Percentiles rank a stretch among this genome's conserved stretches.
Conservation (phyloP, 495 filamentous ascomycete species). For the Neurospora sp. region DNA sequence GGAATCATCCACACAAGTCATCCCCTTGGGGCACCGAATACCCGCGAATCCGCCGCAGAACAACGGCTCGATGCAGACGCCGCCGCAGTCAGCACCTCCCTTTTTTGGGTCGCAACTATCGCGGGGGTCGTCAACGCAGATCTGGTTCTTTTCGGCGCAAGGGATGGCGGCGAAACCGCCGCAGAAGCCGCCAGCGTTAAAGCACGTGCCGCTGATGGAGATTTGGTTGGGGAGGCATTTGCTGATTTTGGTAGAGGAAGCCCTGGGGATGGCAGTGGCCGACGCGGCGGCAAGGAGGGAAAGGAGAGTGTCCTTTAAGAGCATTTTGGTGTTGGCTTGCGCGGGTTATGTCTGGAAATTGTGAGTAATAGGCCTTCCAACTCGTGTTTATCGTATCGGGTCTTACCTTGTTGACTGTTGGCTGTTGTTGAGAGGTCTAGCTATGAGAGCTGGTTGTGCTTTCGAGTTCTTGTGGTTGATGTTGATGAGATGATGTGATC, state of each 20-base stretch:
- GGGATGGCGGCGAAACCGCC: constrained; percentile 19
- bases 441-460: neutral
- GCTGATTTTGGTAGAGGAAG: neutral
- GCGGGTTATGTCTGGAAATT: neutral
- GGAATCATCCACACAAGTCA: constrained; percentile 22
- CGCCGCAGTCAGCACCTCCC: constrained; percentile 14
- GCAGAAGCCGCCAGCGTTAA: constrained; percentile 20
- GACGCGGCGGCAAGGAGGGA: neutral
- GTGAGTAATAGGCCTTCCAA: neutral
- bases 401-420: neutral
- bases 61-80: constrained; percentile 19
- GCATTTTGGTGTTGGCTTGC: neutral
- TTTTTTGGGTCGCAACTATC: constrained; percentile 13
- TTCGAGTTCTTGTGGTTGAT: neutral
- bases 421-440: neutral
- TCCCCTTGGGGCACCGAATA: constrained; percentile 10
- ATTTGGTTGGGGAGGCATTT: neutral
- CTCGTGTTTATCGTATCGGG: neutral
- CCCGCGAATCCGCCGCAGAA: constrained; percentile 24
- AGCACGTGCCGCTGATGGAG: constrained; percentile 19
- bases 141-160: constrained; percentile 13
- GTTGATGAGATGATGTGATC: neutral
- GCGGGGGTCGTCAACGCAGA: constrained; percentile 22
- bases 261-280: neutral
- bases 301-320: neutral